These are phyloP conservation scores for Hydnum rufescens DNA, from an alignment of 768 basidiomycete genomes.

Conservation along the genomic window DNA sequence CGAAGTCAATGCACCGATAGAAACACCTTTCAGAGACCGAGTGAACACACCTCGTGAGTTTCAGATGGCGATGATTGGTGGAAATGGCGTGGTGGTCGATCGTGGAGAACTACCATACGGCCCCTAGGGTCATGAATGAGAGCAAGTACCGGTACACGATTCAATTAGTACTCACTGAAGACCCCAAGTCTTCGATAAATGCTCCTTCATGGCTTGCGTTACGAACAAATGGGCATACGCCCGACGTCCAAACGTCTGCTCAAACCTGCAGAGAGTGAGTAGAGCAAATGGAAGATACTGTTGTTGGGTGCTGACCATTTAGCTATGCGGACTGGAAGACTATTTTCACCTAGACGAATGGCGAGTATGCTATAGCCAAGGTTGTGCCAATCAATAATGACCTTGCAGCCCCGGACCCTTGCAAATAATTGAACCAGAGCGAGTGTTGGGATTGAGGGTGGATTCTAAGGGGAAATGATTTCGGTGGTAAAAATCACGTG, in stretches of 20 bases:
- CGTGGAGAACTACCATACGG: conserved; percentile 57
- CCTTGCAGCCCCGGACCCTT: conserved; percentile 46
- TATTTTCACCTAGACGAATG: conserved; percentile 48
- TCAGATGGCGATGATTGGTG: conserved; percentile 48
- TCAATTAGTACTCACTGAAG: conserved; percentile 35
- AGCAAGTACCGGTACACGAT: background rate
- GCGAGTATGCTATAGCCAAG: conserved; percentile 86
- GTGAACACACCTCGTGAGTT: conserved; percentile 46
- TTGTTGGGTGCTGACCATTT: conserved; percentile 32
- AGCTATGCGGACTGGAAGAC: conserved; percentile 53
- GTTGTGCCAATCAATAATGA: conserved; percentile 99
- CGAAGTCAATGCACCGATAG: background rate
- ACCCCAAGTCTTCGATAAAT: conserved; percentile 50
- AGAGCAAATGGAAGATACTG: background rate
- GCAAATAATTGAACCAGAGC: conserved; percentile 63
- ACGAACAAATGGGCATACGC: conserved; percentile 91
- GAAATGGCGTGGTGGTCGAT: conserved; percentile 78
- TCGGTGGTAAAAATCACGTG: background rate
- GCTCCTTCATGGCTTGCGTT: conserved; percentile 65
- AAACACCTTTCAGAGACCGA: background rate
- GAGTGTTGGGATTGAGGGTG: conserved; percentile 88
- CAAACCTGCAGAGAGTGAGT: conserved; percentile 40
- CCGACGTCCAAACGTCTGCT: conserved; percentile 50
- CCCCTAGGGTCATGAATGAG: conserved; percentile 31
- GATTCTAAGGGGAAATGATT: conserved; percentile 39